Base-by-base conservation (phyloP, 805 yeast species). In the Metschnikowia hibisci region DNA sequence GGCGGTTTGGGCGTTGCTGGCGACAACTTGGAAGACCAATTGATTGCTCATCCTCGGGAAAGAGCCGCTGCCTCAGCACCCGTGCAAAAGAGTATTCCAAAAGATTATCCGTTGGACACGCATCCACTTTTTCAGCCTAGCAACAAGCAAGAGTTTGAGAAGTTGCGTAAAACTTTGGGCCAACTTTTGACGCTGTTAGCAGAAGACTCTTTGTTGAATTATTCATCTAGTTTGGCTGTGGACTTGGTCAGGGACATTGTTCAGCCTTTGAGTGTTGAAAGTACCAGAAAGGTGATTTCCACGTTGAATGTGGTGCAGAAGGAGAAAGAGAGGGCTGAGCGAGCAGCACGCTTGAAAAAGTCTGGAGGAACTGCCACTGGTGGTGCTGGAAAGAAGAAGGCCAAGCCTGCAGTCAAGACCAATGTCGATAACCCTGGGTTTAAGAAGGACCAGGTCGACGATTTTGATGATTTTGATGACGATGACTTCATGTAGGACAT, bases 341-440 rank as follows among this genome's bases (percentile, higher is more conserved):
- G 97, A 73, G 86, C 80, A 57, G 88, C 86, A 20, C 81, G 96
- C 64, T 69, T 86, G 57, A 78, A 84, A 55, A 84, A 82, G 62
- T 75, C 87, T 43, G 91, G 93, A 49, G 93, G 91, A 51, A 85
- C 95, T 22, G 80, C 91, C 31, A 78, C 87, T 18, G 95, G 95
- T 56, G 96, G 96, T 62, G 93, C 95, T 30, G 95, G 96, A 67
- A 89, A 90, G 78, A 84, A 85, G 80, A 91, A 90, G 80, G 96
- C 88, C 45, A 84, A 85, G 66, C 84, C 87, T 44, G 66, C 80
- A 44, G 84, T 87, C 34, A 84, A 82, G 62, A 72, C 85, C 41
- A 79, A 69, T 49, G 67, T 66, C 38, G 64, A 78, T 38, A 61
- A 67, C 27, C 61, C 67, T 4, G 59, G 60, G 8, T 75, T 75